Conservation (phyloP, 2,329 filamentous ascomycete species). For the Pseudocercospora ulei region DNA sequence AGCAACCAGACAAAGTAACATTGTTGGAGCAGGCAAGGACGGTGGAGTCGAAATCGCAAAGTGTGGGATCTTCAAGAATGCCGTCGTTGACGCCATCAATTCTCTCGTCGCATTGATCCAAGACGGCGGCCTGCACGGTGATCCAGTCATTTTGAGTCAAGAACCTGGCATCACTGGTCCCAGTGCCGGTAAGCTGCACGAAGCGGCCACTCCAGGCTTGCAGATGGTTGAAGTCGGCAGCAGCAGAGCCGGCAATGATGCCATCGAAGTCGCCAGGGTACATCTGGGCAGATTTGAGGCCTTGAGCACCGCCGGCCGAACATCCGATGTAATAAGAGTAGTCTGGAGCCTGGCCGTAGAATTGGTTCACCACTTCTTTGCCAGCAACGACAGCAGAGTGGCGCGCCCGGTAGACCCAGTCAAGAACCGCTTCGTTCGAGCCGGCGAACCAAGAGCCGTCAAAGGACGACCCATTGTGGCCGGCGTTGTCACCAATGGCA, state of each 20-base stretch:
- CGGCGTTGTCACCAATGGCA: conserved; percentile 32
- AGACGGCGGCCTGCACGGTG: conserved; percentile 38
- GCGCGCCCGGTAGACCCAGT: conserved; percentile 32
- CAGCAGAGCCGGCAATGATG: conserved; percentile 41
- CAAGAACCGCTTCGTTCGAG: conserved; percentile 30
- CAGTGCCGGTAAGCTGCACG: conserved; percentile 37
- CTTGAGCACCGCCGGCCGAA: conserved; percentile 44
- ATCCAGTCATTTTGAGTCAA: conserved; percentile 37
- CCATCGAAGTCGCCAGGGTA: conserved; percentile 44
- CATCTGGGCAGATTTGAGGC: conserved; percentile 40
- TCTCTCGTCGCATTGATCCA: conserved; percentile 44
- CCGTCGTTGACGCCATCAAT: conserved; percentile 44
- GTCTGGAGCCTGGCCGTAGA: conserved; percentile 35
- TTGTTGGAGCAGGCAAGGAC: conserved; percentile 35
- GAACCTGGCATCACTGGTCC: conserved; percentile 36
- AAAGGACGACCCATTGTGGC: conserved; percentile 31
- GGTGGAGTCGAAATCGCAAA: conserved; percentile 38
- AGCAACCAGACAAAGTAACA: conserved; percentile 35
- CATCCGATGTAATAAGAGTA: conserved; percentile 44
- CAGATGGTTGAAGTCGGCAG: conserved; percentile 40
- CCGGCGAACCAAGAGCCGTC: conserved; percentile 29
- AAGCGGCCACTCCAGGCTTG: conserved; percentile 40
- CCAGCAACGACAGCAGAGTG: conserved; percentile 31
- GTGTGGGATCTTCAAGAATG: conserved; percentile 41
- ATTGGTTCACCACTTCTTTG: conserved; percentile 32